Evolutionary conservation across 495 filamentous ascomycete species (phyloP).

Genomic region (Platismatia glauca): DNA sequence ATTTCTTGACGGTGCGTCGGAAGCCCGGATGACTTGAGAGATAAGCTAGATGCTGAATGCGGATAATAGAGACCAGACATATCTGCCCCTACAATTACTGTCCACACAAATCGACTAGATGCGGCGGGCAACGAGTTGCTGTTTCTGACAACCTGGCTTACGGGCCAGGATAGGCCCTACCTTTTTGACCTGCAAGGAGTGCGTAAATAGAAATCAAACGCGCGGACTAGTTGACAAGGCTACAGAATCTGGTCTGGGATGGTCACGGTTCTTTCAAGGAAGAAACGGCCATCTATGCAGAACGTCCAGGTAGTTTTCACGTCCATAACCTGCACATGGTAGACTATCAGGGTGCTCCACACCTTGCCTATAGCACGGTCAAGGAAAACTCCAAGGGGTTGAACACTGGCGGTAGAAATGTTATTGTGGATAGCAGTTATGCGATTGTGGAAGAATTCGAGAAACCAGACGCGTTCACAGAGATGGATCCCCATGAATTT

Average conservation of each 20-base stretch:
- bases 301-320: too few species aligned
- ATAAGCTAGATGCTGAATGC: not conserved
- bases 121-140: not conserved
- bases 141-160: not conserved
- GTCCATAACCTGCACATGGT: too few species aligned
- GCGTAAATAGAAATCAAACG: not conserved
- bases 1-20: not conserved
- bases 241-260: not conserved
- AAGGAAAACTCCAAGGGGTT: too few species aligned
- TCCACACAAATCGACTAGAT: not conserved
- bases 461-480: too few species aligned
- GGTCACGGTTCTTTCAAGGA: not conserved
- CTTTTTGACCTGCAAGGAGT: not conserved
- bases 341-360: too few species aligned
- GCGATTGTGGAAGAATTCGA: too few species aligned
- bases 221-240: too few species aligned
- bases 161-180: not conserved
- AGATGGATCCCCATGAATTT: too few species aligned
- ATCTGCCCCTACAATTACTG: not conserved
- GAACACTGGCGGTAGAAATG: too few species aligned
- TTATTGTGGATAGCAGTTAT: too few species aligned
- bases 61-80: not conserved
- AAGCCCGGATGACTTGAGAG: not conserved
- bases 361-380: too few species aligned
- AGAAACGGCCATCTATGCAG: too few species aligned